Evolutionary conservation across 306 rosid genomes (phyloP).

Genomic region (Trifolium dubium): DNA sequence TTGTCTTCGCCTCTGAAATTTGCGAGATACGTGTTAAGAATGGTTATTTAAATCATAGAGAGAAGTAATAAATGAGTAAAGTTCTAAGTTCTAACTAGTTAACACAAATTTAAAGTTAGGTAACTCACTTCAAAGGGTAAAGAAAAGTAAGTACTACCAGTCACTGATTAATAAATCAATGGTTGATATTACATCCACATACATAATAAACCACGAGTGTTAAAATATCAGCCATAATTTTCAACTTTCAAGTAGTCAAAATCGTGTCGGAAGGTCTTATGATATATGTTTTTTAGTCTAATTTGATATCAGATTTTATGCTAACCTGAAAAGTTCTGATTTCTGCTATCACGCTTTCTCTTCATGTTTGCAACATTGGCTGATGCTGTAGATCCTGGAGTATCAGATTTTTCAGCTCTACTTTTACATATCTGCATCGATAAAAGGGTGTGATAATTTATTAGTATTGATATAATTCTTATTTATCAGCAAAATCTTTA

Average conservation of each 20-base stretch:
- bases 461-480: slow-evolving; percentile 7
- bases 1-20: slow-evolving; percentile 77
- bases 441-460: slow-evolving; percentile 37
- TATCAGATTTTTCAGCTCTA: slow-evolving; percentile 52
- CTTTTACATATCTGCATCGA: slow-evolving; percentile 64
- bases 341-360: slow-evolving; percentile 64
- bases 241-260: slow-evolving; percentile 1
- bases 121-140: background rate
- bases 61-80: background rate
- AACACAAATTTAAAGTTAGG: background rate
- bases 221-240: background rate
- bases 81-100: slow-evolving; percentile 15
- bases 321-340: slow-evolving; percentile 78
- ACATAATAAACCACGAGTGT: background rate
- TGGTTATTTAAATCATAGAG: slow-evolving; percentile 16
- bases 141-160: background rate
- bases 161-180: background rate
- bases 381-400: slow-evolving; percentile 51
- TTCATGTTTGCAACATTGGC: slow-evolving; percentile 56
- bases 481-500: slow-evolving; percentile 2
- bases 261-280: background rate
- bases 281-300: background rate
- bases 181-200: no score
- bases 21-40: slow-evolving; percentile 37
- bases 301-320: slow-evolving; percentile 27